Conservation (phyloP, 2,329 filamentous ascomycete genomes). For the Eutypa lata region DNA sequence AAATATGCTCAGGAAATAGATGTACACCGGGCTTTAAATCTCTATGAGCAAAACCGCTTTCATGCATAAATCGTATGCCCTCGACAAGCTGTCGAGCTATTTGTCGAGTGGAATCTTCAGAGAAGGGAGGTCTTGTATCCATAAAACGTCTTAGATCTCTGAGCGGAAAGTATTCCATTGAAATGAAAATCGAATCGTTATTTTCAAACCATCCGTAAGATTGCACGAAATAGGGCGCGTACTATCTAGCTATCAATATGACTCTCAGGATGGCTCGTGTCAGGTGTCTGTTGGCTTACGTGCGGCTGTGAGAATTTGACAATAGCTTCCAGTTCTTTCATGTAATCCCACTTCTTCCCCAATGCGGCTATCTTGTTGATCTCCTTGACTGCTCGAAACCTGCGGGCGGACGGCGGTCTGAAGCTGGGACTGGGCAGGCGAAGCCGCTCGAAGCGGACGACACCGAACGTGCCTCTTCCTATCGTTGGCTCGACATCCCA, state of each 20-base stretch:
- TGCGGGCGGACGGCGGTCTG: too few species aligned
- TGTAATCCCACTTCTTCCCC: conserved; percentile 6
- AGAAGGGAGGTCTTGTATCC: conserved; percentile 1
- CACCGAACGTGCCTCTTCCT: conserved; percentile 6
- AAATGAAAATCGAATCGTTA: conserved; percentile 7
- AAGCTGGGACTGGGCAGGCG: too few species aligned
- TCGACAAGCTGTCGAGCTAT: conserved; percentile 9
- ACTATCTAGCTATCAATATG: conserved; percentile 3
- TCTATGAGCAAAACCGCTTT: conserved; percentile 8
- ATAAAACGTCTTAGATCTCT: conserved; percentile 9
- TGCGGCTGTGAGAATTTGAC: conserved; percentile 12
- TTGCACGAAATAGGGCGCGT: conserved; percentile 13
- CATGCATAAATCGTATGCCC: conserved; percentile 9
- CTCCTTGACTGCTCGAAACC: conserved; percentile 11
- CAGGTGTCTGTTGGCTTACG: conserved; percentile 1
- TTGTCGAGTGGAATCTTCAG: conserved; percentile 3
- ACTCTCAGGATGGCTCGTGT: not conserved
- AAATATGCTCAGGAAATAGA: too few species aligned
- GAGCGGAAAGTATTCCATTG: conserved; percentile 13
- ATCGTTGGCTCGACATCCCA: conserved; percentile 2
- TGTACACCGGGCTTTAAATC: conserved; percentile 10
- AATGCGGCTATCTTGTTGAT: conserved; percentile 2
- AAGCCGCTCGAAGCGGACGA: conserved; percentile 5
- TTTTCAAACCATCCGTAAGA: conserved; percentile 13
- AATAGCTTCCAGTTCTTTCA: conserved; percentile 12